These are phyloP conservation scores for Vararia minispora DNA, from an alignment of 768 basidiomycete genomes.

Conservation along the genomic window DNA sequence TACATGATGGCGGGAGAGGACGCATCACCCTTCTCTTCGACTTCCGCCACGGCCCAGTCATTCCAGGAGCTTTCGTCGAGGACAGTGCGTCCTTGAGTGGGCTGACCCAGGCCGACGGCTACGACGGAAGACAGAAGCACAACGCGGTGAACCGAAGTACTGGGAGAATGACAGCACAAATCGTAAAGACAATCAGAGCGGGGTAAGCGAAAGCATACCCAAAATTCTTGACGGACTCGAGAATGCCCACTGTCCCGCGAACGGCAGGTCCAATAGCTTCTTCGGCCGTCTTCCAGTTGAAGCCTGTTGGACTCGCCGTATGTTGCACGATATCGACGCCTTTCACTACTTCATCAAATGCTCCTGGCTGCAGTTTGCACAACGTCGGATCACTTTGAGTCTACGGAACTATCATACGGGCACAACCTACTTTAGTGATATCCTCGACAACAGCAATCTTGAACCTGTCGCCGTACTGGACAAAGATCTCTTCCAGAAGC, in stretches of 20 bases:
- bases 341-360: conserved; percentile 72
- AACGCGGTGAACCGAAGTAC: conserved; percentile 27
- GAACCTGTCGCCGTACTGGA: conserved; percentile 42
- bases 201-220: conserved; percentile 13
- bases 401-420: too few relatives aligned
- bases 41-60: conserved; percentile 14
- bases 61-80: conserved; percentile 22
- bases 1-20: conserved; percentile 17
- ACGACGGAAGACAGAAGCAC: conserved; percentile 33
- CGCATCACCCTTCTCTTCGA: conserved; percentile 21
- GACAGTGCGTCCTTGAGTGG: not conserved
- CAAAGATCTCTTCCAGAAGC: conserved; percentile 44
- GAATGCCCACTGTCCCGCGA: conserved; percentile 25
- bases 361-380: too few relatives aligned
- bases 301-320: conserved; percentile 51
- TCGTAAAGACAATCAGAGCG: not conserved
- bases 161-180: conserved; percentile 2
- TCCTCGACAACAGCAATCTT: conserved; percentile 62
- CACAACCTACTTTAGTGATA: conserved; percentile 41
- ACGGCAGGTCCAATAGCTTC: conserved; percentile 29
- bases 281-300: conserved; percentile 25
- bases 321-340: conserved; percentile 66
- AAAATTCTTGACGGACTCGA: conserved; percentile 22
- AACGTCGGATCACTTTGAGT: too few relatives aligned
- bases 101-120: conserved; percentile 11